Evolutionary conservation across 164 flowering plant species (phyloP).

Genomic region (Chimonanthus praecox): DNA sequence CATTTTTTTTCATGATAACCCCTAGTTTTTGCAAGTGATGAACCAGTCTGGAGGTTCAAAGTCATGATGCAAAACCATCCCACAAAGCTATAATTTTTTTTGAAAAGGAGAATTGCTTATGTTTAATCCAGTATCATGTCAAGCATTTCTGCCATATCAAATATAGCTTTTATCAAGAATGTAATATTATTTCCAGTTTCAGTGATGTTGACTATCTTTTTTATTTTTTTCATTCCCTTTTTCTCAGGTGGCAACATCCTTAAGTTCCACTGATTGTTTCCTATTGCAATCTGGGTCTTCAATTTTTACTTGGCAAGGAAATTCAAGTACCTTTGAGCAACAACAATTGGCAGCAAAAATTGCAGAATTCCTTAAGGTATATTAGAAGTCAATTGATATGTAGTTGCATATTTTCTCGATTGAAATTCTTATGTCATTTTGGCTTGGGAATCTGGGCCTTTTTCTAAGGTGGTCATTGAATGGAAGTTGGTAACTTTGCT

Average conservation of each 20-base stretch:
- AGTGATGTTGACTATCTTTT: background rate
- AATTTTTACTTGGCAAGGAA: constrained; percentile 90
- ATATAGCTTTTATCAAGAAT: background rate
- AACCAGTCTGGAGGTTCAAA: no score
- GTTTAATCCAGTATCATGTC: no score
- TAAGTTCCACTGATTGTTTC: constrained; percentile 84
- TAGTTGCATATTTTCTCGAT: no score
- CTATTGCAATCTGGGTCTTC: constrained; percentile 91
- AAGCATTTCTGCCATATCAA: no score
- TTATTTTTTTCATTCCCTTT: background rate
- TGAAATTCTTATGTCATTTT: background rate
- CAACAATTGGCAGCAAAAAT: constrained; percentile 81
- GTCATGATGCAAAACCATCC: no score
- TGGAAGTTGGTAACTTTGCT: no score
- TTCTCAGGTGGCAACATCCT: constrained; percentile 72
- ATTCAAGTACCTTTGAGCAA: constrained; percentile 79
- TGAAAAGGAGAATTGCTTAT: no score
- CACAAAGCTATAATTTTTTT: no score
- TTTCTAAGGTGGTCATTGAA: no score
- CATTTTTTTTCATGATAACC: no score
- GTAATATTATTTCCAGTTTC: background rate
- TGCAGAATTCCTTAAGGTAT: constrained; percentile 91
- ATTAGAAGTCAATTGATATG: background rate
- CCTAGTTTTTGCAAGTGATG: no score
- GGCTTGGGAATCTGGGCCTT: no score